A percentile compares a stretch with the other conserved stretches of the same genome.
Evolutionary conservation across 257 asterid genomes (phyloP).

Genomic region (Coffea eugenioides): DNA sequence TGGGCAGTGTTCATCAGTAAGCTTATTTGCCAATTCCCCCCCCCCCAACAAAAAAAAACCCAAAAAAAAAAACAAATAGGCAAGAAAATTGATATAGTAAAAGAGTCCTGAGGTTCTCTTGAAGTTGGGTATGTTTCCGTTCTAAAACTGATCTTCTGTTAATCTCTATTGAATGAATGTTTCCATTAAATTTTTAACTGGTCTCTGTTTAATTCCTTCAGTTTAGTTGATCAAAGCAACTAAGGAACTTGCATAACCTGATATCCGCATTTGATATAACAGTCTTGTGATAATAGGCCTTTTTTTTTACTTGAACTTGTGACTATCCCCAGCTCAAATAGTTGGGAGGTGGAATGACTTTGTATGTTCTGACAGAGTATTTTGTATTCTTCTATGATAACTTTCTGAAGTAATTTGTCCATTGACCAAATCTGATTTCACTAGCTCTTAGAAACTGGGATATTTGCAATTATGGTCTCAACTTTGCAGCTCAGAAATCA

Average conservation of each 20-base stretch:
- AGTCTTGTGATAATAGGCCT: neutral
- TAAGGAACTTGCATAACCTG: neutral
- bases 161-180: neutral
- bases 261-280: too few relatives aligned
- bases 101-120: neutral
- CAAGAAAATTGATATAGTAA: neutral
- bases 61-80: neutral
- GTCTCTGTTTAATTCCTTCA: neutral
- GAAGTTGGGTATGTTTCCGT: neutral
- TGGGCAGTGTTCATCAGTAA: neutral
- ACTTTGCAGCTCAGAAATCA: conserved; percentile 35
- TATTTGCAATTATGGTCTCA: neutral
- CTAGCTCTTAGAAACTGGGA: neutral
- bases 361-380: neutral
- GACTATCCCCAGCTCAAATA: neutral
- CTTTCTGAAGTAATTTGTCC: neutral
- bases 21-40: neutral
- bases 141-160: neutral
- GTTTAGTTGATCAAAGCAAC: neutral
- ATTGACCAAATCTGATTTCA: neutral
- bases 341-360: neutral
- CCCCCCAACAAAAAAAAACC: too few relatives aligned
- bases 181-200: neutral
- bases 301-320: neutral
- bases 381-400: neutral